Evolutionary conservation across 768 basidiomycete species (phyloP), one percentile per base, ranked within the genome.

Genomic region (Lactifluus volemus): DNA sequence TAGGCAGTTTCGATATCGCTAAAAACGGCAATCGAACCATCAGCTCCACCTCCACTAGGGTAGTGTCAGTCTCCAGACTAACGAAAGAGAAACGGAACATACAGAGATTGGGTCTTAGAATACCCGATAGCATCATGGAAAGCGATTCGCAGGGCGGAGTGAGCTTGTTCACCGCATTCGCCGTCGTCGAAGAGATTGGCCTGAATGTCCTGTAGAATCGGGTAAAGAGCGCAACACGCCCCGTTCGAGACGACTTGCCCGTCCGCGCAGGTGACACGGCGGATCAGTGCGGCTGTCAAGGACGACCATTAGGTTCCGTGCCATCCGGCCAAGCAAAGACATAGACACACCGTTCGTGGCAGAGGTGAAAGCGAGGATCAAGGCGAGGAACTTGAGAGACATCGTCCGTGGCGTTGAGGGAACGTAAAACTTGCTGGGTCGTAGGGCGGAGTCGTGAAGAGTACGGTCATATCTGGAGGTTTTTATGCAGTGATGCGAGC

Each of bases 171-270:
- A 29, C 68, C 68, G 58, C 73, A 74, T 55, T 68, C 25, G 15
- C 66, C 70, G 38, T 61, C 55, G 48, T 67, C 59, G 61, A 72
- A 73, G 15, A 72, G 53, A 58, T 71, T 70, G 19, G 50, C 41
- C 56, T 73, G 63, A 19, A 74, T 66, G 60, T 74, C 72, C 9
- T 71, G 69, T 10, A 67, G 63, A 59, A 74, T 60, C 17, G 68
- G 60, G 67, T 72, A 72, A 42, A 68, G 69, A 7, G 55, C 63
- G 56, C 73, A 73, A 50, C 73, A 74, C 8, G 69, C 69, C 9
- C 55, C 68, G 50, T 74, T 72, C 1, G 60, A 53, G 10, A 67
- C 67, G 3, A 61, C 68, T 54, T 71, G 44, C 47, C 72, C 71
- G 55, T 69, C 67, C 12, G 73, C 65, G 58, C 73, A 74, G 11